These are phyloP conservation scores for Lentinula guzmanii DNA, from an alignment of 768 basidiomycete species.

Conservation along the genomic window DNA sequence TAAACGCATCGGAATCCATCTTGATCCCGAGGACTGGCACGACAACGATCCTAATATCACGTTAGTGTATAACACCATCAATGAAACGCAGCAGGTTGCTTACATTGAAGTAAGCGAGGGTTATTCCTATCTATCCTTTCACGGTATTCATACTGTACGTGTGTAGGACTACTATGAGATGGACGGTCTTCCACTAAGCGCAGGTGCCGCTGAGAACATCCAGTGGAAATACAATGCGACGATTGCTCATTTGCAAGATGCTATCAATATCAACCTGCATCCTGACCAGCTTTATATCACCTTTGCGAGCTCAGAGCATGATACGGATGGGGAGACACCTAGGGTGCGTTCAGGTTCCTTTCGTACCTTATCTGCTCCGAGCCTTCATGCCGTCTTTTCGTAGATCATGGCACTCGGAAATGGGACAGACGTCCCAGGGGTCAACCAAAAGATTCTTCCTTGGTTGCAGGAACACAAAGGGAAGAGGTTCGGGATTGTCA, in stretches of 20 bases:
- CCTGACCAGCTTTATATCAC: conserved; percentile 41
- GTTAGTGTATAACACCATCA: conserved; percentile 33
- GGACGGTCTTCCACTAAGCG: conserved; percentile 23
- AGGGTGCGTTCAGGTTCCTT: conserved; percentile 15
- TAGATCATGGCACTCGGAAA: conserved; percentile 41
- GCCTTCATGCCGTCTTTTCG: neutral
- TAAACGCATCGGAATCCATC: conserved; percentile 38
- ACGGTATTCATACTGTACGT: neutral
- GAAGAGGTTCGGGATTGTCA: conserved; percentile 39
- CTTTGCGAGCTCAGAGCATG: conserved; percentile 39
- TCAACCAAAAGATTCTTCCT: conserved; percentile 38
- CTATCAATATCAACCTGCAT: conserved; percentile 24
- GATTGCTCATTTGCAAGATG: conserved; percentile 34
- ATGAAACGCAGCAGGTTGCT: conserved; percentile 24
- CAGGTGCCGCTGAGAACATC: conserved; percentile 31
- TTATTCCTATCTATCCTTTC: neutral
- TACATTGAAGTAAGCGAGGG: conserved; percentile 31
- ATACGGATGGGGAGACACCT: conserved; percentile 28
- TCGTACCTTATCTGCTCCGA: neutral
- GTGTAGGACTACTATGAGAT: conserved; percentile 33
- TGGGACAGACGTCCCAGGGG: conserved; percentile 26
- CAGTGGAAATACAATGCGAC: conserved; percentile 36
- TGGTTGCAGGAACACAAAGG: conserved; percentile 37
- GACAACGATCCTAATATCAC: conserved; percentile 42
- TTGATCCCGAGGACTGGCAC: conserved; percentile 37